Evolutionary conservation across 2,329 filamentous ascomycete genomes (phyloP).

Genomic region (Colletotrichum incanum): DNA sequence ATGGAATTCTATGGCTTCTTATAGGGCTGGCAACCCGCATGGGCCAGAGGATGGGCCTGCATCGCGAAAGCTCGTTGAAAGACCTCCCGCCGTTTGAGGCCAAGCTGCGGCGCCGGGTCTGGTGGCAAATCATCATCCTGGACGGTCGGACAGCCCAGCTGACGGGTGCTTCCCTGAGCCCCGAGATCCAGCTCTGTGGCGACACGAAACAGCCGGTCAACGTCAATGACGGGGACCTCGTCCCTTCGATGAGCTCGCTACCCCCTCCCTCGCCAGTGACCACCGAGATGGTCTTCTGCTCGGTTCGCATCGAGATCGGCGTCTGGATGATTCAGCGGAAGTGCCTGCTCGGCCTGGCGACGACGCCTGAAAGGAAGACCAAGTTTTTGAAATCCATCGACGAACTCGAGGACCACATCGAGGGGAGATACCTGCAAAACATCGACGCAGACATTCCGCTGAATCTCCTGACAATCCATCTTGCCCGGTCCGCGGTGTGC

Average conservation of each 20-base stretch:
- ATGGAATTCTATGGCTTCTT: constrained; percentile 73
- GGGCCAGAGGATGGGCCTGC: constrained; percentile 77
- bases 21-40: constrained; percentile 74
- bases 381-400: constrained; percentile 18
- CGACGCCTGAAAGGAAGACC: background rate
- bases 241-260: constrained; percentile 55
- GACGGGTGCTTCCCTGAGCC: constrained; percentile 56
- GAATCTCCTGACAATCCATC: background rate
- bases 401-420: constrained; percentile 8
- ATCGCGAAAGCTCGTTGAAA: constrained; percentile 71
- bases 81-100: constrained; percentile 74
- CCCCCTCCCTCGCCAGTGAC: constrained; percentile 54
- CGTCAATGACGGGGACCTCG: constrained; percentile 72
- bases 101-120: constrained; percentile 76
- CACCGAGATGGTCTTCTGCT: constrained; percentile 34
- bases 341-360: background rate
- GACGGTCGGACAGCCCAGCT: constrained; percentile 67
- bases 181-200: constrained; percentile 58
- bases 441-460: constrained; percentile 18
- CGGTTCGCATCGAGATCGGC: constrained; percentile 29
- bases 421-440: background rate
- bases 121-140: constrained; percentile 75
- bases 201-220: constrained; percentile 68
- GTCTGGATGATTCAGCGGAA: constrained; percentile 30
- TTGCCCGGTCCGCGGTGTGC: constrained; percentile 18